A percentile compares a stretch with the other conserved stretches of the same genome.
phyloP scores from a whole-genome alignment of 352 stramenopile genomes.

The Phytophthora sansomeana region DNA sequence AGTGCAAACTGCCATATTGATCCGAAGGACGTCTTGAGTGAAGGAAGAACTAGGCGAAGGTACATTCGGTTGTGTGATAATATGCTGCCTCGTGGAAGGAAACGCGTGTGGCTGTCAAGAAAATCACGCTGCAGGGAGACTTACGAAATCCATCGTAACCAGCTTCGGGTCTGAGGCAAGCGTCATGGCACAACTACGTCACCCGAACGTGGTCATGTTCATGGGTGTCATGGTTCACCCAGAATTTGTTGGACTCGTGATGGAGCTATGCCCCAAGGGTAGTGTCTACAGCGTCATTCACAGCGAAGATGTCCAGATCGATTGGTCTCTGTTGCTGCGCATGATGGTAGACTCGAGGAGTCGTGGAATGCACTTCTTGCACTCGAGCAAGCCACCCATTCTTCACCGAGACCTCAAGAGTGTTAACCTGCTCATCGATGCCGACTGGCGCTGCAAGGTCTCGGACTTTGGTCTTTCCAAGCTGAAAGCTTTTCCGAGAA shows the following conservation, averaged over 20 bases:
- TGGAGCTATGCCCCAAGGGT: conserved; percentile 89
- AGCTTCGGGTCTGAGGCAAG: conserved; percentile 85
- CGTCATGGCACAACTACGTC: conserved; percentile 84
- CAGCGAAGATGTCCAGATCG: conserved; percentile 77
- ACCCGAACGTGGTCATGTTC: conserved; percentile 92
- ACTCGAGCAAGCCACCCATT: conserved; percentile 89
- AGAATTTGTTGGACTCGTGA: conserved; percentile 87
- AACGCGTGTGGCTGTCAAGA: conserved; percentile 85
- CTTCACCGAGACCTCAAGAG: conserved; percentile 92
- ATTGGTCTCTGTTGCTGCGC: conserved; percentile 86
- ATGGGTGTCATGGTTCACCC: conserved; percentile 92
- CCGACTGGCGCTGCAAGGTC: conserved; percentile 91
- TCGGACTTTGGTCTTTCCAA: conserved; percentile 91
- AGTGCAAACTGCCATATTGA: conserved; percentile 89
- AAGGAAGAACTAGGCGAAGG: conserved; percentile 83
- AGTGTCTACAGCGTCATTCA: conserved; percentile 89
- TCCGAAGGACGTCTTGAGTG: conserved; percentile 78
- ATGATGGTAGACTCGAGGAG: conserved; percentile 91
- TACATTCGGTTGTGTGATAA: conserved; percentile 80
- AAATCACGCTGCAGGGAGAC: conserved; percentile 83
- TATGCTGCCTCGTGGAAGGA: conserved; percentile 86
- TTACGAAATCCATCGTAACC: conserved; percentile 84
- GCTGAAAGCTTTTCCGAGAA: conserved; percentile 79
- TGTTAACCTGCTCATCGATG: conserved; percentile 90
- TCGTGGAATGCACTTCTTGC: conserved; percentile 92